phyloP scores from a whole-genome alignment of 345 rosid genomes.

The Citrus unshiu region DNA sequence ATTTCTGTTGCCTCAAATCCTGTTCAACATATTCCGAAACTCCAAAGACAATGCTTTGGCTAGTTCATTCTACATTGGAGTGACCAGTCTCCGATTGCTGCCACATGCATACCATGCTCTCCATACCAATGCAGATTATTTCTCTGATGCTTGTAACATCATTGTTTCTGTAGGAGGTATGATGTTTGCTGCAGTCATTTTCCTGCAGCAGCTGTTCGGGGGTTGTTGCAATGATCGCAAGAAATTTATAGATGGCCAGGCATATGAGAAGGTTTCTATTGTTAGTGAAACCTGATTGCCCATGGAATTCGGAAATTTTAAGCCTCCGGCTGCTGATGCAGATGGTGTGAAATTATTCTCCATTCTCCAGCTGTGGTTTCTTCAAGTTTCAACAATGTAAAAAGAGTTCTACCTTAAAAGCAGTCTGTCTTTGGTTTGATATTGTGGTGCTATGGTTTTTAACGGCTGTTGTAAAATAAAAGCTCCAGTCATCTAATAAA shows the following conservation, averaged over 20 bases:
- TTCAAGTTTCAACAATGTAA: neutral
- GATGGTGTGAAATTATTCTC: neutral
- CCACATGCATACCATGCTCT: constrained; percentile 43
- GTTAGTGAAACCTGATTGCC: constrained; percentile 15
- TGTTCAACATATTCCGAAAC: constrained; percentile 38
- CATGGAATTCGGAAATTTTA: neutral
- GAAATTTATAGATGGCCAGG: constrained; percentile 19
- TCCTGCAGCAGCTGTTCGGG: constrained; percentile 46
- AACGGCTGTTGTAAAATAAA: no score
- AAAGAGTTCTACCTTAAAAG: neutral
- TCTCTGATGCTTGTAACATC: constrained; percentile 38
- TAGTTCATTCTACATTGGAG: constrained; percentile 36
- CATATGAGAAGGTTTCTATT: constrained; percentile 32
- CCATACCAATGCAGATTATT: constrained; percentile 23
- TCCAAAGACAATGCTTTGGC: constrained; percentile 33
- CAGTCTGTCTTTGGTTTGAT: neutral
- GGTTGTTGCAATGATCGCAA: constrained; percentile 31
- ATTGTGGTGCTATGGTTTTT: neutral
- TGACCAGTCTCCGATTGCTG: constrained; percentile 30
- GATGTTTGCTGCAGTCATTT: constrained; percentile 31
- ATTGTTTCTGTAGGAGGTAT: constrained; percentile 25
- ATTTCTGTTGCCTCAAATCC: constrained; percentile 47
- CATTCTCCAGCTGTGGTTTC: neutral
- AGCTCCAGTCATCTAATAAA: neutral
- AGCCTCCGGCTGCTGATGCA: neutral